These are phyloP conservation scores for Epichloe gansuensis DNA, from an alignment of 2,329 filamentous ascomycete species.

Conservation along the genomic window DNA sequence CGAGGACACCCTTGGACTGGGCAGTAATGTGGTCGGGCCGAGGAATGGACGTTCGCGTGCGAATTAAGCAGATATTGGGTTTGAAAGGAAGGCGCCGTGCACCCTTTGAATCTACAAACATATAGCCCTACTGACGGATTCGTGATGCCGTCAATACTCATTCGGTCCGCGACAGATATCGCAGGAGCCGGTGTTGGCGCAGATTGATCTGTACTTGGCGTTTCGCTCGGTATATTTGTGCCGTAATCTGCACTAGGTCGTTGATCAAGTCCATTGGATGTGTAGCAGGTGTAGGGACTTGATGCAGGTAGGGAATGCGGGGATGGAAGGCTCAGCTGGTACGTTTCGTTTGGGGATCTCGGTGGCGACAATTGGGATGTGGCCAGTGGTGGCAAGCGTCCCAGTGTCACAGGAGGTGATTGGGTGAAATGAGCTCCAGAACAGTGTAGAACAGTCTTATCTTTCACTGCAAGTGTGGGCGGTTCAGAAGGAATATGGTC, in stretches of 20 bases:
- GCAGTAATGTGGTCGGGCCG: slow-evolving; percentile 53
- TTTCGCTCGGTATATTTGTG: slow-evolving; percentile 32
- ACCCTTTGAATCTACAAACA: slow-evolving; percentile 49
- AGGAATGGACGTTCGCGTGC: slow-evolving; percentile 61
- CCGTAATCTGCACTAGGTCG: slow-evolving; percentile 30
- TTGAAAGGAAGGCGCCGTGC: slow-evolving; percentile 61
- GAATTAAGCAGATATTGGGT: slow-evolving; percentile 70
- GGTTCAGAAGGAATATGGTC: slow-evolving; percentile 19
- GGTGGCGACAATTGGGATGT: slow-evolving; percentile 29
- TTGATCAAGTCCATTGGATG: slow-evolving; percentile 20
- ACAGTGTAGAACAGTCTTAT: slow-evolving; percentile 14
- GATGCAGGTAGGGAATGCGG: slow-evolving; percentile 29
- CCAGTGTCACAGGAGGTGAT: slow-evolving; percentile 23
- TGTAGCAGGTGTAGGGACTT: slow-evolving; percentile 27
- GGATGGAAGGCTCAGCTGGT: slow-evolving; percentile 33
- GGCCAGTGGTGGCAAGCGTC: slow-evolving; percentile 20
- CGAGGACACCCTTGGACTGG: slow-evolving; percentile 50
- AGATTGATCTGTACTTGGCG: slow-evolving; percentile 33
- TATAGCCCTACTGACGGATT: slow-evolving; percentile 40
- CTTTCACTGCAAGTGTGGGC: slow-evolving; percentile 20
- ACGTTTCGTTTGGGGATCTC: slow-evolving; percentile 36
- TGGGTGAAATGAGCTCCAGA: slow-evolving; percentile 17
- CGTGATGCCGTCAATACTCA: slow-evolving; percentile 47
- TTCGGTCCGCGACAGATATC: slow-evolving; percentile 33
- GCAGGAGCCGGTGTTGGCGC: slow-evolving; percentile 29